A percentile compares a stretch with the other conserved stretches of the same genome.
These are phyloP conservation scores for Xylariaceae sp. DNA, from an alignment of 2,329 filamentous ascomycete species.

Conservation along the genomic window DNA sequence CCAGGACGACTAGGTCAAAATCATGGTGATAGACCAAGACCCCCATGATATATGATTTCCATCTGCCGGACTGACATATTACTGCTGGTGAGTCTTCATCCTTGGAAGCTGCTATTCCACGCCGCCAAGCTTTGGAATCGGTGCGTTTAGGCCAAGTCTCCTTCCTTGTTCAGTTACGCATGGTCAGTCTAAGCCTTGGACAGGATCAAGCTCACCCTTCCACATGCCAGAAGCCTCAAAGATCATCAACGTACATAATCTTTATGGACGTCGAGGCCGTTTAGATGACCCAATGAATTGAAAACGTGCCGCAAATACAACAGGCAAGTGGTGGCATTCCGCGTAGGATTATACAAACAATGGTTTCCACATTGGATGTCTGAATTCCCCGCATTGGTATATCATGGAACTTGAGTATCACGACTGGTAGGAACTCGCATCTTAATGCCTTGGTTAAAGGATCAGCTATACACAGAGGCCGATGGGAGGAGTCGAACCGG, in stretches of 20 bases:
- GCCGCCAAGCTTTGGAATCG: conserved; percentile 7
- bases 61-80: not conserved
- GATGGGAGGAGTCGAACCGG: no score
- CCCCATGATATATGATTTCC: conserved; percentile 7
- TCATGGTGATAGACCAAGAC: not conserved
- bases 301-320: not conserved
- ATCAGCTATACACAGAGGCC: no score
- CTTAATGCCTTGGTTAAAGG: no score
- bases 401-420: no score
- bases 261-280: not conserved
- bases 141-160: conserved; percentile 13
- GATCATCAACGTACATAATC: not conserved
- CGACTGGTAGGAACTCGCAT: no score
- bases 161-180: conserved; percentile 25
- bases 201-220: not conserved
- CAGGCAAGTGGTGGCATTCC: no score
- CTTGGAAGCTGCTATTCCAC: no score
- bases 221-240: not conserved
- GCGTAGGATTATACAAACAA: no score
- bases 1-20: no score
- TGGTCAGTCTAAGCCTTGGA: conserved; percentile 13
- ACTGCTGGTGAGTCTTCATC: no score
- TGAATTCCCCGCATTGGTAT: no score
- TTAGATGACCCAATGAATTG: not conserved
- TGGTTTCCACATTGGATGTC: no score